Evolutionary conservation across 768 basidiomycete species (phyloP).

Genomic region (Hygrocybe coccinea): DNA sequence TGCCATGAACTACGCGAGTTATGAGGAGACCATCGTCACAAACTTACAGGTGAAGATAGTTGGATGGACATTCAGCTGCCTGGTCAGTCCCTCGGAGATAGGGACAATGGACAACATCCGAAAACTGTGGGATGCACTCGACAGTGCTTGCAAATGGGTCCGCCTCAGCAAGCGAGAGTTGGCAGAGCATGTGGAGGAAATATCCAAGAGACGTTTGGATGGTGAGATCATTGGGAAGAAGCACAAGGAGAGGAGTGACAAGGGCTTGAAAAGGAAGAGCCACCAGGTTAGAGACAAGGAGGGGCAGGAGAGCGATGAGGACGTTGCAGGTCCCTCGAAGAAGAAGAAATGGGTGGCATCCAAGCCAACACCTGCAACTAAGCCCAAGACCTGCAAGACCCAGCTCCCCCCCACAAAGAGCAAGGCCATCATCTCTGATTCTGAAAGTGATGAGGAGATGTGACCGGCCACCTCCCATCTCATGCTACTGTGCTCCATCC

Average conservation of each 20-base stretch:
- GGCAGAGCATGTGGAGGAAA: neutral
- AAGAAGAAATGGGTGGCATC: neutral
- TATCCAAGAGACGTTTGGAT: neutral
- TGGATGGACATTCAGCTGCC: neutral
- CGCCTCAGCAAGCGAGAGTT: neutral
- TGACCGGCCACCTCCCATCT: too few relatives aligned
- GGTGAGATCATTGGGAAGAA: constrained; percentile 1
- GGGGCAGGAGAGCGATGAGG: neutral
- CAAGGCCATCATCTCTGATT: too few relatives aligned
- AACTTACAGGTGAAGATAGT: neutral
- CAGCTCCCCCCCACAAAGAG: too few relatives aligned
- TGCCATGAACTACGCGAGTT: constrained; percentile 4
- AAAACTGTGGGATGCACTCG: neutral
- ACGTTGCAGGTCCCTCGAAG: neutral
- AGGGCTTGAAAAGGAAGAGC: neutral
- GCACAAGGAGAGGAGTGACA: neutral
- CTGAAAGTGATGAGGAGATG: too few relatives aligned
- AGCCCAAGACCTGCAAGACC: too few relatives aligned
- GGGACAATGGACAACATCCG: neutral
- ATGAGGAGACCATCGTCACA: neutral
- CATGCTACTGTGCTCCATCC: too few relatives aligned
- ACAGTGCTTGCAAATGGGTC: constrained; percentile 4
- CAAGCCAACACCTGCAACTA: too few relatives aligned
- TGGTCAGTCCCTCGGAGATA: constrained; percentile 2
- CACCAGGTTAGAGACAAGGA: neutral